Base-by-base conservation (phyloP, 768 basidiomycete genomes). In the Mycena polygramma region DNA sequence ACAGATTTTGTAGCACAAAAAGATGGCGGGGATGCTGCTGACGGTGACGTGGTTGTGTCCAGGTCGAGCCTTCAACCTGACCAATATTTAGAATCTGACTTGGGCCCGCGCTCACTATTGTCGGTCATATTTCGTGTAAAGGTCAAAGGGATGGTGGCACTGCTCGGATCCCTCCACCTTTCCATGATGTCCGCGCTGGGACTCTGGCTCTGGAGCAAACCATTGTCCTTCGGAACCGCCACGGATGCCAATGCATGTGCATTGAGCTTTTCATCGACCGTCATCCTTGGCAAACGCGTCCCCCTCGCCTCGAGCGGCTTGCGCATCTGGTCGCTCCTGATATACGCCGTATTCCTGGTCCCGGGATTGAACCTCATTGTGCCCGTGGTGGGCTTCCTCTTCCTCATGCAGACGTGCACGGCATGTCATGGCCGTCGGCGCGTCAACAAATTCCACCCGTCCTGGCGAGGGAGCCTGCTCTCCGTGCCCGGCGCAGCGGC, bases 161-260 rank as follows among this genome's bases (percentile, higher is more conserved):
- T 63, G 37, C 62, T 63, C 24, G 62, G 62, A 7, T 63, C 62
- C 46, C 35, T 63, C 17, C 62, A 63, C 24, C 62, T 63, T n/a
- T 22, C 62, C 8, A 39, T 63, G 51, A 63, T 63, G 62, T 53
- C 62, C 8, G 62, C 52, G 13, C 39, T 63, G 11, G 62, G 62
- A 11, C 8, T 63, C 7, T 63, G 62, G 62, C 51, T 63, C 41
- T 63, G 72, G 46, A 59, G 43, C 35, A 41, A 70, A 46, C n/a
- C 26, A 10, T 26, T 46, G 35, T 1, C 68, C 24, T 58, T 53
- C 49, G 54, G 68, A 46, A 37, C 45, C 61, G 43, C 58, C 36
- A n/a, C 20, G 63, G 14, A 57, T 30, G 35, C 45, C 45, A 19
- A 62, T 36, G 22, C 37, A 5, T 45, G 68, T 51, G 36, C 51